phyloP scores from a whole-genome alignment of 164 flowering plant genomes.

The Tetracentron sinense region DNA sequence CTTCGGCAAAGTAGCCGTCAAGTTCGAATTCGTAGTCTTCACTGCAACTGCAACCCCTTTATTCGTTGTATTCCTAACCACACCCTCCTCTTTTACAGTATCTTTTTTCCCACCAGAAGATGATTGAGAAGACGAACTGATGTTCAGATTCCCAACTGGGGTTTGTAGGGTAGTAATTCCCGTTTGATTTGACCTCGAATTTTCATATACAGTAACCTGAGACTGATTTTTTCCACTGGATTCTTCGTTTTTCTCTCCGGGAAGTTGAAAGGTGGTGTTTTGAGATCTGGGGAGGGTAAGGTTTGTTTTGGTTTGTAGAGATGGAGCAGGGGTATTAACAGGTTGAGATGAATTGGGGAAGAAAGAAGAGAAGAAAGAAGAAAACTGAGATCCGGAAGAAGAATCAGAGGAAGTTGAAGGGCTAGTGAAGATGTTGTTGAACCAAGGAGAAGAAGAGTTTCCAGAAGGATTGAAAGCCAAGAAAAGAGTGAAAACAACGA shows the following conservation, averaged over 20 bases:
- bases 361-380: slow-evolving; percentile 51
- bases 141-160: background rate
- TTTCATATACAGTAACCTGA: background rate
- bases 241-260: background rate
- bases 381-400: slow-evolving; percentile 37
- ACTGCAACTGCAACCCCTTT: slow-evolving; percentile 13
- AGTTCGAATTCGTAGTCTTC: slow-evolving; percentile 32
- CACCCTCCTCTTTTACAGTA: background rate
- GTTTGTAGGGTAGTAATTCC: background rate
- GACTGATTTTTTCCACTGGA: slow-evolving; percentile 15
- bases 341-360: slow-evolving; percentile 40
- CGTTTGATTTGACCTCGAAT: background rate
- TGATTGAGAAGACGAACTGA: background rate
- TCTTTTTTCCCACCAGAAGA: background rate
- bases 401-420: slow-evolving; percentile 10
- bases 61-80: background rate
- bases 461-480: slow-evolving; percentile 61
- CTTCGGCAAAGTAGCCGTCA: slow-evolving; percentile 36
- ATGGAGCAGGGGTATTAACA: background rate
- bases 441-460: slow-evolving; percentile 51
- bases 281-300: slow-evolving; percentile 25
- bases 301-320: background rate
- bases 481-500: slow-evolving; percentile 58
- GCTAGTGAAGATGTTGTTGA: slow-evolving; percentile 43
- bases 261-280: slow-evolving; percentile 3